These are phyloP conservation scores for Neurospora cerealis DNA, from an alignment of 495 filamentous ascomycete genomes.

Conservation along the genomic window DNA sequence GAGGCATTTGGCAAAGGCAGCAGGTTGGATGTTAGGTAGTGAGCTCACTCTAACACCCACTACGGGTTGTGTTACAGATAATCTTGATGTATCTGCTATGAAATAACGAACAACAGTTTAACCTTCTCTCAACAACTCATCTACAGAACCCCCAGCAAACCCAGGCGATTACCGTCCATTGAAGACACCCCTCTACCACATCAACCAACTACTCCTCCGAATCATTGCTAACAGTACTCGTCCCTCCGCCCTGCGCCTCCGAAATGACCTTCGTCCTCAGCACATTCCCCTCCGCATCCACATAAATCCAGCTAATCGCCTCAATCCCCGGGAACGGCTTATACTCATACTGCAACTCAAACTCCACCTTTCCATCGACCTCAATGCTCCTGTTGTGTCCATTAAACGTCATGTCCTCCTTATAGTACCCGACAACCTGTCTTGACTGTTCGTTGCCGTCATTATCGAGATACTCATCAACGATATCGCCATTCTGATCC, in stretches of 20 bases:
- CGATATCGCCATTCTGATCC: constrained; percentile 42
- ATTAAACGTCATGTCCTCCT: constrained; percentile 41
- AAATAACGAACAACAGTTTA: too few relatives aligned
- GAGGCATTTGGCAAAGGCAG: too few relatives aligned
- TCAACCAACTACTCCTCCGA: constrained; percentile 4
- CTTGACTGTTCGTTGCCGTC: constrained; percentile 32
- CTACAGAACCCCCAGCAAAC: too few relatives aligned
- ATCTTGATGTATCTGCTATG: too few relatives aligned
- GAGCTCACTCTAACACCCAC: too few relatives aligned
- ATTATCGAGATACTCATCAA: constrained; percentile 44
- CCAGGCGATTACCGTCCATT: too few relatives aligned
- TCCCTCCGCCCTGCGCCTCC: constrained; percentile 41
- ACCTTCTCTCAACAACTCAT: too few relatives aligned
- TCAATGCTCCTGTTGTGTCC: constrained; percentile 39
- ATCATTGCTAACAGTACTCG: constrained; percentile 36
- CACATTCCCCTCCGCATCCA: constrained; percentile 34
- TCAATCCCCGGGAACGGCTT: constrained; percentile 40
- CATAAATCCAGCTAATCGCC: constrained; percentile 37
- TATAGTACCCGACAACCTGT: constrained; percentile 36
- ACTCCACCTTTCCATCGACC: constrained; percentile 34
- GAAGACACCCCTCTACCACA: too few relatives aligned
- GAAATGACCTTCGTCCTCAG: constrained; percentile 39
- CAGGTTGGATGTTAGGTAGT: too few relatives aligned
- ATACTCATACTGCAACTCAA: constrained; percentile 41
- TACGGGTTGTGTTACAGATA: too few relatives aligned